A percentile compares a stretch with the other conserved stretches of the same genome.
These are phyloP conservation scores for Colletotrichum liriopes DNA, from an alignment of 2,329 filamentous ascomycete genomes.

Conservation along the genomic window DNA sequence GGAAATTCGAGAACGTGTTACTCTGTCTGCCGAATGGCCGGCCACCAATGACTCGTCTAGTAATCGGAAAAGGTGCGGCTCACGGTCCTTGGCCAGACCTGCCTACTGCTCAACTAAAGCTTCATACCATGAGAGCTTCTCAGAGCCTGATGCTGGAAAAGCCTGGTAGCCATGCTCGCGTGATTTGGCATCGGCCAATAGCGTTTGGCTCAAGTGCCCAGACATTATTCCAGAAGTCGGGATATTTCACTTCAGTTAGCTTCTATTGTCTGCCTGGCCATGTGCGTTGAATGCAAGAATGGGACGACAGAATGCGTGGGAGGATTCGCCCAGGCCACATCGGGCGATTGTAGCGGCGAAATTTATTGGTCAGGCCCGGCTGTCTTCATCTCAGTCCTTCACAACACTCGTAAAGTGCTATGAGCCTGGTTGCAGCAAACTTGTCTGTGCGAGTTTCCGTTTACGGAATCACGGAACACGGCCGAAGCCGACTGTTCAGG, in stretches of 20 bases:
- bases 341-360: not conserved
- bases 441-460: conserved; percentile 17
- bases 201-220: not conserved
- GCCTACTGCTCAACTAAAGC: conserved; percentile 11
- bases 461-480: conserved; percentile 11
- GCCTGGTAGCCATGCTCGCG: not conserved
- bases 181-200: conserved; percentile 4
- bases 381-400: conserved; percentile 7
- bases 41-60: conserved; percentile 27
- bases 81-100: conserved; percentile 14
- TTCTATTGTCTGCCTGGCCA: conserved; percentile 5
- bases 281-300: not conserved
- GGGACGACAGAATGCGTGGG: not conserved
- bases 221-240: not conserved
- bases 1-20: conserved; percentile 23
- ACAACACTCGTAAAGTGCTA: conserved; percentile 18
- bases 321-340: not conserved
- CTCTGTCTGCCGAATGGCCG: conserved; percentile 1
- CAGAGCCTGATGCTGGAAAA: conserved; percentile 3
- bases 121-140: not conserved
- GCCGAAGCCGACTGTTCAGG: conserved; percentile 11
- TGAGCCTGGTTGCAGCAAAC: conserved; percentile 8
- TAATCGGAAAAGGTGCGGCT: conserved; percentile 14
- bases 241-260: not conserved
- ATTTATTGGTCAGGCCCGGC: not conserved